These are phyloP conservation scores for Coniochaeta sp. DNA, from an alignment of 2,329 filamentous ascomycete species.

Conservation along the genomic window DNA sequence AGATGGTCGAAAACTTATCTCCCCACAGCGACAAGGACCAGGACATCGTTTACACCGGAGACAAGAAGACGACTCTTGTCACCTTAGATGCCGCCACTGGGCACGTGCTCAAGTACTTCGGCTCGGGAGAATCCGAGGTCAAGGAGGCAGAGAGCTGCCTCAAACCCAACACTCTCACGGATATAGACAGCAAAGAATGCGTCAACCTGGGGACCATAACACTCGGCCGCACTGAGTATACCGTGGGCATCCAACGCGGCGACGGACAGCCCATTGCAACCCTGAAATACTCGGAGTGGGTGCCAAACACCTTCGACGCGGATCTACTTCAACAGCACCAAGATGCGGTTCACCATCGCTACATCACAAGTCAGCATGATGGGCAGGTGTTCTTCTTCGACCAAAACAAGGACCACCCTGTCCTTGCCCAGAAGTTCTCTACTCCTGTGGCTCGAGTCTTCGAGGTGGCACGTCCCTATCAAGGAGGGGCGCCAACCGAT, in stretches of 20 bases:
- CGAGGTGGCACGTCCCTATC: conserved; percentile 69
- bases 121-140: conserved; percentile 60
- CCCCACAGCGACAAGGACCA: conserved; percentile 71
- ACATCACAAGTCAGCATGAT: conserved; percentile 82
- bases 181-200: conserved; percentile 67
- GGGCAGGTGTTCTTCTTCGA: conserved; percentile 79
- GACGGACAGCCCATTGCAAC: conserved; percentile 76
- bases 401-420: conserved; percentile 48
- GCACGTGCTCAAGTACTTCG: conserved; percentile 76
- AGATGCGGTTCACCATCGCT: conserved; percentile 74
- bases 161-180: conserved; percentile 58
- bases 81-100: conserved; percentile 85
- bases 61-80: conserved; percentile 85
- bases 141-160: conserved; percentile 70
- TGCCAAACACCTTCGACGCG: conserved; percentile 80
- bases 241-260: conserved; percentile 71
- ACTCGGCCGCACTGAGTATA: conserved; percentile 83
- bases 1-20: conserved; percentile 74
- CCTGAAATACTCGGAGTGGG: conserved; percentile 91
- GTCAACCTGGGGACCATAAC: conserved; percentile 69
- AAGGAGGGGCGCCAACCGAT: conserved; percentile 43
- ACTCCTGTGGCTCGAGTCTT: conserved; percentile 83
- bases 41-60: conserved; percentile 79
- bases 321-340: conserved; percentile 82
- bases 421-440: conserved; percentile 63